A percentile compares a stretch with the other conserved stretches of the same genome.
Conservation (phyloP, 495 filamentous ascomycete species). For the Neurospora pannonica region DNA sequence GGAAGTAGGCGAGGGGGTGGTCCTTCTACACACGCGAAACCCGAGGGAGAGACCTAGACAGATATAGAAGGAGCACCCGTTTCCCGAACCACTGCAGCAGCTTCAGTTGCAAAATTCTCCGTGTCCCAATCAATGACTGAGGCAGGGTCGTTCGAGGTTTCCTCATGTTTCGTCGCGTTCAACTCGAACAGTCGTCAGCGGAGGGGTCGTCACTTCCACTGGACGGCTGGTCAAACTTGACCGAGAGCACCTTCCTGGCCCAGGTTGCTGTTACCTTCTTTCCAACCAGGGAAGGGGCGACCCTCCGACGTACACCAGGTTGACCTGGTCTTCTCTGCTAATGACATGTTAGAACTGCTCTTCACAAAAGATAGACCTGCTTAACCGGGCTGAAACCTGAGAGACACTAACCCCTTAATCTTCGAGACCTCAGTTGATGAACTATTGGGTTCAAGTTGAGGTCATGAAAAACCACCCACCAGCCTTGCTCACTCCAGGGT, state of each 20-base stretch:
- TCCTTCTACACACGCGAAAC: not conserved
- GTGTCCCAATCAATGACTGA: not conserved
- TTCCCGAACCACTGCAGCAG: not conserved
- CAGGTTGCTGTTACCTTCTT: not conserved
- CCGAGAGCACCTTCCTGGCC: not conserved
- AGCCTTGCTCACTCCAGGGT: not conserved
- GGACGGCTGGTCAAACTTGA: not conserved
- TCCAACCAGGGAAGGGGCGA: not conserved
- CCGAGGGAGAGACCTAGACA: constrained; percentile 4
- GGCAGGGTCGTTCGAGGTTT: not conserved
- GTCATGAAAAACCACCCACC: not conserved
- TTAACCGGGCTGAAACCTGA: not conserved
- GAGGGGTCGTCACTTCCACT: not conserved
- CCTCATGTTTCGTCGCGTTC: not conserved
- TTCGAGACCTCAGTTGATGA: not conserved
- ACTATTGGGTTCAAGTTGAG: not conserved
- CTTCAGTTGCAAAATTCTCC: constrained; percentile 2
- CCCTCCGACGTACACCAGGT: not conserved
- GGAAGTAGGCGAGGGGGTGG: not conserved
- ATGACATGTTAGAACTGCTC: not conserved
- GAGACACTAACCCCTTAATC: not conserved
- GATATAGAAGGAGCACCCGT: constrained; percentile 20
- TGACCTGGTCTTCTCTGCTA: not conserved
- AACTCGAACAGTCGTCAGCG: not conserved
- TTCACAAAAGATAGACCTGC: not conserved